These are phyloP conservation scores for Cylindrotheca closterium DNA, from an alignment of 108 stramenopile species.

Conservation along the genomic window DNA sequence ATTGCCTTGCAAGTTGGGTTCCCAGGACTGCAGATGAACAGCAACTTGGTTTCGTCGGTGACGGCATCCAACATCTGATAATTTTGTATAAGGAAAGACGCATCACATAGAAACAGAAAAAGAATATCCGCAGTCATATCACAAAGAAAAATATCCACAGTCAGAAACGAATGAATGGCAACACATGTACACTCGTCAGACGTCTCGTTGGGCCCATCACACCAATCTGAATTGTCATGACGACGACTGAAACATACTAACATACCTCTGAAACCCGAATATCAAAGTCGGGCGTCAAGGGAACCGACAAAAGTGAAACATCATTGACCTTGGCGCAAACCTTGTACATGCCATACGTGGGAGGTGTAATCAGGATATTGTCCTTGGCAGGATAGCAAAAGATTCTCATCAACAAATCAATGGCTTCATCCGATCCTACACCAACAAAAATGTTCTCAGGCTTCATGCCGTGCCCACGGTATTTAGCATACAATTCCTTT, in stretches of 20 bases:
- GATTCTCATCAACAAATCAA: slow-evolving; percentile 93
- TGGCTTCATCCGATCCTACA: slow-evolving; percentile 96
- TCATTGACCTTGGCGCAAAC: slow-evolving; percentile 96
- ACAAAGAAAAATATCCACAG: no score
- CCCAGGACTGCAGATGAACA: slow-evolving; percentile 94
- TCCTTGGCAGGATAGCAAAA: slow-evolving; percentile 88
- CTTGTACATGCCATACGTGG: slow-evolving; percentile 98
- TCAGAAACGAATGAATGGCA: not conserved
- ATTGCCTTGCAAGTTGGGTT: slow-evolving; percentile 93
- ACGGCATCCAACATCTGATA: slow-evolving; percentile 65
- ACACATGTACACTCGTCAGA: not conserved
- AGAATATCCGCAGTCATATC: no score
- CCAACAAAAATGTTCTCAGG: slow-evolving; percentile 93
- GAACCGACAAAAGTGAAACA: slow-evolving; percentile 70
- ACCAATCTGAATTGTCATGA: no score
- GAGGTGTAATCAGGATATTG: slow-evolving; percentile 88
- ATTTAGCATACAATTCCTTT: slow-evolving; percentile 71
- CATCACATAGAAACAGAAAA: not conserved
- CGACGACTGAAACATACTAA: not conserved
- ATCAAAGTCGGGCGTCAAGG: slow-evolving; percentile 81
- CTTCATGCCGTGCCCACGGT: slow-evolving; percentile 58
- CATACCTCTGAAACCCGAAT: slow-evolving; percentile 65
- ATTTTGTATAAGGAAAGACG: no score
- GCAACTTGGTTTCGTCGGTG: slow-evolving; percentile 73
- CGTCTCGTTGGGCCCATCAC: no score